A percentile compares a stretch with the other conserved stretches of the same genome.
Evolutionary conservation across 257 asterid species (phyloP).

Genomic region (Forsythia viridissima): DNA sequence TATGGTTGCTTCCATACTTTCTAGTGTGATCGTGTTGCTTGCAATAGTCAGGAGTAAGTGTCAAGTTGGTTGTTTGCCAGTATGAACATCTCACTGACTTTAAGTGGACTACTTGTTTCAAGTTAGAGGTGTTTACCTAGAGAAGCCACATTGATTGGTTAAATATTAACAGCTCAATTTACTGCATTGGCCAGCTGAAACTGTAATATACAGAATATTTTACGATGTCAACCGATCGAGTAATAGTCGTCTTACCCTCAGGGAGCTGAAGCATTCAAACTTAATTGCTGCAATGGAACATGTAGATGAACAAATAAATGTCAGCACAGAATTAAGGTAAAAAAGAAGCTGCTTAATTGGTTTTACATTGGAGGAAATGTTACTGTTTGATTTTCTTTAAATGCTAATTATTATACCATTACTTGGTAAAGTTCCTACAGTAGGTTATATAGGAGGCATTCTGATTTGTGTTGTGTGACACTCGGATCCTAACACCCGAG

Average conservation of each 20-base stretch:
- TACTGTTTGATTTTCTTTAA: conserved; percentile 8
- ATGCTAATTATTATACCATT: conserved; percentile 6
- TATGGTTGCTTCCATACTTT: conserved; percentile 7
- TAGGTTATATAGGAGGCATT: conserved; percentile 15
- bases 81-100: neutral
- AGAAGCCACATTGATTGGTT: conserved; percentile 3
- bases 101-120: conserved; percentile 4
- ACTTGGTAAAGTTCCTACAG: neutral
- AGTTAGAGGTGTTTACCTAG: neutral
- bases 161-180: conserved; percentile 31
- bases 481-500: no score
- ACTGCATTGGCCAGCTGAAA: conserved; percentile 83
- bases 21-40: conserved; percentile 14
- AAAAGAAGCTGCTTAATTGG: conserved; percentile 4
- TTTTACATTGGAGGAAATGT: conserved; percentile 4
- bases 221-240: conserved; percentile 88
- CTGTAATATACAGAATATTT: conserved; percentile 95
- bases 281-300: conserved; percentile 91
- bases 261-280: conserved; percentile 91
- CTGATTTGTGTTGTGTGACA: neutral
- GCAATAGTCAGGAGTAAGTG: conserved; percentile 15
- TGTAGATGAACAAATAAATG: conserved; percentile 96
- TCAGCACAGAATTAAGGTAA: conserved; percentile 93
- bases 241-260: conserved; percentile 85
- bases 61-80: conserved; percentile 17